Evolutionary conservation across 139 green algal species (phyloP), one percentile per base, ranked within the genome.

Genomic region (Desmodesmus armatus): DNA sequence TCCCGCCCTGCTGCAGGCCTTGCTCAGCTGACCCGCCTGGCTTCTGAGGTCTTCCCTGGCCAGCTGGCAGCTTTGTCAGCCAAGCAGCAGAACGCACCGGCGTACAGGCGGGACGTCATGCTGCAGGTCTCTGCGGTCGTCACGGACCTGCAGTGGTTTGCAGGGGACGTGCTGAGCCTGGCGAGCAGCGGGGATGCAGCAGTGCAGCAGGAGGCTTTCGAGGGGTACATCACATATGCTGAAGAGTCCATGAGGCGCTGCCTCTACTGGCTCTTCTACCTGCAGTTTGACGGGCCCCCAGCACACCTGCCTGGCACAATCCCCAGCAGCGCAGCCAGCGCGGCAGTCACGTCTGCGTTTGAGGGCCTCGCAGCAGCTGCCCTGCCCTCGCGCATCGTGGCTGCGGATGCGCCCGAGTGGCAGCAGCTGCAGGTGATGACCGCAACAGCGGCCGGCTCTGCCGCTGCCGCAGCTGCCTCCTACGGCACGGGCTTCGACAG

Each of bases 251-350:
- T 82, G 58, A 55, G 82, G 0, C 55, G 66, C 40, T 63, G 40
- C 40, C 33, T 82, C n/a, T 73, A 73, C 60, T 87, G 82, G 82
- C 74, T 87, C 29, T 87, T 78, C 82, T 41, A 79, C 39, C 40
- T 72, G 71, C 82, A 82, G 71, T 87, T 87, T 70, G 58, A 25
- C 0, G 82, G 82, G 1, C 37, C 69, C 2, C 37, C 49, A 17
- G 67, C 41, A 25, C 35, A 87, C 35, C 41, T 76, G 25, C 82
- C 82, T 5, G 58, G 39, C 31, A 23, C 53, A 19, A 39, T 58
- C 3, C 21, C 55, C 3, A 55, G n/a, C 5, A 82, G 40, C 11
- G 25, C 72, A 7, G 31, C 39, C 17, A 70, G 82, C 29, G 25
- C 29, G 15, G 72, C 82, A 11, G 19, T 27, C 1, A 25, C 55